These are phyloP conservation scores for Tulasnella sp. DNA, from an alignment of 768 basidiomycete genomes.

Conservation along the genomic window DNA sequence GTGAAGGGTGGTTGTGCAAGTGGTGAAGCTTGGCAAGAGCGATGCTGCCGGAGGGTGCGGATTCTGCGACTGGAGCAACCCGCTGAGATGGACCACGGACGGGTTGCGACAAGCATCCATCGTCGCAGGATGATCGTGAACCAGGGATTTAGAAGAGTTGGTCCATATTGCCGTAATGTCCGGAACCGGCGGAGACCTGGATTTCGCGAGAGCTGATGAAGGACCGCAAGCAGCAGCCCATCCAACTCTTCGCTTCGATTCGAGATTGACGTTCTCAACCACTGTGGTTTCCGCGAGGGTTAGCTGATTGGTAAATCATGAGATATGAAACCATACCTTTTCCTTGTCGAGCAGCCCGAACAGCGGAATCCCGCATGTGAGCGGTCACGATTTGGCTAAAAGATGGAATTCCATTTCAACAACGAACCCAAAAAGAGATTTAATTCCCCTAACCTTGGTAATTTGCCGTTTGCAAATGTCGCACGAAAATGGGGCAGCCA, in stretches of 20 bases:
- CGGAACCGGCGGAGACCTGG: background rate
- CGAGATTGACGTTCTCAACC: conserved; percentile 36
- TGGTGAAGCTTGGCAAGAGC: conserved; percentile 53
- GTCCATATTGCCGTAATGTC: conserved; percentile 1
- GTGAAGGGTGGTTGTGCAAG: conserved; percentile 50
- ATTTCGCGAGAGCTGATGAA: background rate
- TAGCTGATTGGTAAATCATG: conserved; percentile 32
- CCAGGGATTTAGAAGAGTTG: conserved; percentile 40
- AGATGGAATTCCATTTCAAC: background rate
- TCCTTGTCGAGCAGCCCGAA: conserved; percentile 40
- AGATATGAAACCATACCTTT: conserved; percentile 36
- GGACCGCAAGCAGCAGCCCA: conserved; percentile 40
- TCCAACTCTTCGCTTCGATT: conserved; percentile 24
- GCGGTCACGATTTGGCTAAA: conserved; percentile 45
- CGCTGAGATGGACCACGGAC: conserved; percentile 36
- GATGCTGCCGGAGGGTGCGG: conserved; percentile 33
- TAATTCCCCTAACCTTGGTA: conserved; percentile 5
- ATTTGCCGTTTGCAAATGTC: conserved; percentile 41
- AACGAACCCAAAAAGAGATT: background rate
- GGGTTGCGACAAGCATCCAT: conserved; percentile 55
- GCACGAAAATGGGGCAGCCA: conserved; percentile 48
- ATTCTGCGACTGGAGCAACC: conserved; percentile 22
- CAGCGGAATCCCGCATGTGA: conserved; percentile 37
- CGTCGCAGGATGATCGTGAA: conserved; percentile 46
- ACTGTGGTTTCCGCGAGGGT: conserved; percentile 36